phyloP scores from a whole-genome alignment of 768 basidiomycete genomes.

The Kwoniella sp. region DNA sequence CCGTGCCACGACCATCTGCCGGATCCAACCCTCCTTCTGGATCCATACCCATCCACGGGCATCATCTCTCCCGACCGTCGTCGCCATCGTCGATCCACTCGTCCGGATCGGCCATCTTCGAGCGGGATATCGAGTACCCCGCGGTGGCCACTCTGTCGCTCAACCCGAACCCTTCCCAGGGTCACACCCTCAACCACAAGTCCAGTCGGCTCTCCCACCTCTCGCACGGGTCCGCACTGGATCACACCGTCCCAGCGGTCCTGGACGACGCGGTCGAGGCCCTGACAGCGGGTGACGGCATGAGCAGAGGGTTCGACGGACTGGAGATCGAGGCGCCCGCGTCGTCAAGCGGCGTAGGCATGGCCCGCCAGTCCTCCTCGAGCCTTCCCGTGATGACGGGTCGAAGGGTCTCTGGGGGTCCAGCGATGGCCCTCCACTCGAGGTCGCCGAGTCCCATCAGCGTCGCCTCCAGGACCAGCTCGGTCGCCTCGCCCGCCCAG shows the following conservation, averaged over 20 bases:
- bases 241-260: constrained; percentile 63
- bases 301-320: constrained; percentile 19
- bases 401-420: constrained; percentile 5
- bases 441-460: constrained; percentile 35
- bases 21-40: constrained; percentile 18
- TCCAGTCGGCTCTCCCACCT: constrained; percentile 41
- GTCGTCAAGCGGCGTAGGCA: constrained; percentile 10
- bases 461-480: constrained; percentile 15
- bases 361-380: constrained; percentile 34
- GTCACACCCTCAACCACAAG: constrained; percentile 42
- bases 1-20: constrained; percentile 4
- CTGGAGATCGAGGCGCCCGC: constrained; percentile 45
- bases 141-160: constrained; percentile 41
- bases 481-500: constrained; percentile 23
- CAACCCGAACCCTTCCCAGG: constrained; percentile 28
- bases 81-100: constrained; percentile 56
- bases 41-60: constrained; percentile 44
- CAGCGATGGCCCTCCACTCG: constrained; percentile 4
- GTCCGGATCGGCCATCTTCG: constrained; percentile 83
- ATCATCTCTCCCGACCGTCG: constrained; percentile 39
- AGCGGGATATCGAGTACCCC: constrained; percentile 71
- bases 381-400: constrained; percentile 12
- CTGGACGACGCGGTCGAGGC: constrained; percentile 76
- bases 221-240: constrained; percentile 63
- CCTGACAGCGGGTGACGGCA: constrained; percentile 49